Conservation (phyloP, 768 basidiomycete species). For the Saitozyma sp. region DNA sequence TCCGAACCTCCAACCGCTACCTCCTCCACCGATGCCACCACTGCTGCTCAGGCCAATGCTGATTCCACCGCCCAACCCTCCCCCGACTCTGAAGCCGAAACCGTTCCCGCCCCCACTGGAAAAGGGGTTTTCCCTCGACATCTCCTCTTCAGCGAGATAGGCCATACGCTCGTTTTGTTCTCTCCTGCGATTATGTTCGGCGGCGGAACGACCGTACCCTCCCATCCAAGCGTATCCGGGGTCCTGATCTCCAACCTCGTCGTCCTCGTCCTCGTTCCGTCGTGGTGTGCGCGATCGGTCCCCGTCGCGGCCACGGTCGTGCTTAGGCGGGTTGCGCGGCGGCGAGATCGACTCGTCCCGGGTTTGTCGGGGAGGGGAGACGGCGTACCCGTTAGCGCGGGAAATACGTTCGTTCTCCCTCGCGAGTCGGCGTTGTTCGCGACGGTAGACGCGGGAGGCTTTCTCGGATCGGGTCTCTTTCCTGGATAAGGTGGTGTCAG, state of each 20-base stretch:
- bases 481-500: slow-evolving; percentile 12
- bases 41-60: slow-evolving; percentile 10
- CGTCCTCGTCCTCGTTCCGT: slow-evolving; percentile 15
- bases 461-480: slow-evolving; percentile 45
- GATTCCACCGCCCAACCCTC: background rate
- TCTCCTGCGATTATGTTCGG: background rate
- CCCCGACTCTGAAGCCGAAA: too few relatives aligned
- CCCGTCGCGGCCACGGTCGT: background rate
- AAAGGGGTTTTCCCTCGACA: too few relatives aligned
- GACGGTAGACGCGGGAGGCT: slow-evolving; percentile 29
- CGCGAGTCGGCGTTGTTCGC: slow-evolving; percentile 31
- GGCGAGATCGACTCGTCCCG: slow-evolving; percentile 39
- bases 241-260: slow-evolving; percentile 36
- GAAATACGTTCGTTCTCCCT: slow-evolving; percentile 34
- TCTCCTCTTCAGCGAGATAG: background rate
- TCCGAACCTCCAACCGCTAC: too few relatives aligned
- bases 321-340: slow-evolving; percentile 27
- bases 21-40: slow-evolving; percentile 22
- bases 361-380: slow-evolving; percentile 36
- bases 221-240: slow-evolving; percentile 55
- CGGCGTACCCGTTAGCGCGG: slow-evolving; percentile 44
- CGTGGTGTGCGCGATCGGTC: background rate
- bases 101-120: too few relatives aligned
- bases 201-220: slow-evolving; percentile 1
- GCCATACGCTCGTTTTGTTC: background rate